Conservation (phyloP, 2,329 filamentous ascomycete species). For the Ophiostoma piceae region DNA sequence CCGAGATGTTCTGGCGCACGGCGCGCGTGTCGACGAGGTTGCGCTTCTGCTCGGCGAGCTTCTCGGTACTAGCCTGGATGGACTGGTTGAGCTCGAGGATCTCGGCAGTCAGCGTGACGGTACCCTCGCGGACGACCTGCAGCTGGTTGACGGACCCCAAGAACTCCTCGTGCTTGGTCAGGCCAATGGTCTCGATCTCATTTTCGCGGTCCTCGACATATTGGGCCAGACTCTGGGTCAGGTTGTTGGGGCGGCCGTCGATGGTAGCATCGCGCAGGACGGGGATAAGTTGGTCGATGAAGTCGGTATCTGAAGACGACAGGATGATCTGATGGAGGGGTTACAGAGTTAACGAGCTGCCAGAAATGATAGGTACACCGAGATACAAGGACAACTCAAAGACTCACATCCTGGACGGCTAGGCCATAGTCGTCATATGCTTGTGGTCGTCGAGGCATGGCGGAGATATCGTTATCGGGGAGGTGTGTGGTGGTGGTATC, state of each 20-base stretch:
- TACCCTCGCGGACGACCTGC: constrained; percentile 86
- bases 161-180: constrained; percentile 96
- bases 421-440: constrained; percentile 32
- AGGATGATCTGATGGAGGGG: constrained; percentile 67
- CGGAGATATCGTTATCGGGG: background rate
- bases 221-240: constrained; percentile 71
- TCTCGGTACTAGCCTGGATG: constrained; percentile 91
- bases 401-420: constrained; percentile 29
- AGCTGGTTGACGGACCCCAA: constrained; percentile 89
- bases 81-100: constrained; percentile 90
- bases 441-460: constrained; percentile 29
- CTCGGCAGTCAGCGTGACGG: constrained; percentile 79
- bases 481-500: constrained; percentile 14
- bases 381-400: too few relatives aligned
- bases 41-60: constrained; percentile 89
- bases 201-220: constrained; percentile 82
- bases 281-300: constrained; percentile 91
- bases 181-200: constrained; percentile 90
- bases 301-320: constrained; percentile 85
- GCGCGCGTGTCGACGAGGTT: constrained; percentile 86
- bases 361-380: background rate
- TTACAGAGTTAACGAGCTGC: background rate
- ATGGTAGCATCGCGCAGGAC: constrained; percentile 84
- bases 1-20: constrained; percentile 91
- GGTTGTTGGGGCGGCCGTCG: constrained; percentile 64